Evolutionary conservation across 179 eudicot species (phyloP), one percentile per base, ranked within the genome.

Genomic region (Silene noctiflora): DNA sequence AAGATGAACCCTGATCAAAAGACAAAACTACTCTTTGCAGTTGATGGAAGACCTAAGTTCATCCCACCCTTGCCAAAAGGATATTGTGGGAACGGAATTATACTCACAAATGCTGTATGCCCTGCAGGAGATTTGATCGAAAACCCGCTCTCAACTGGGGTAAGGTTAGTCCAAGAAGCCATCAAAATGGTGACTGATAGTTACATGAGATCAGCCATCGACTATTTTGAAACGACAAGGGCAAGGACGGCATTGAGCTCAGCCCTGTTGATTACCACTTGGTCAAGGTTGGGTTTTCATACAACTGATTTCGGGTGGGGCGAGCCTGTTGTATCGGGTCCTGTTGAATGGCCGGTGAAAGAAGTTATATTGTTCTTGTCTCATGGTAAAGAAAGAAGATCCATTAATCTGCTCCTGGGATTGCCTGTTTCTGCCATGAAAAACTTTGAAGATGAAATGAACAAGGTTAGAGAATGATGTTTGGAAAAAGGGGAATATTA

Each of bases 251-350:
- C 88, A 4, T 56, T 84, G 76, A 77, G 81, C 75, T 78, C 82
- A 0, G 81, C 88, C 1, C 83, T 89, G 14, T 11, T 84, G 70
- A 87, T 89, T 11, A 85, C 88, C 0, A 81, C 88, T 17, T 87
- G 90, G 92, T 82, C 86, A 29, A 81, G 89, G 53, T 55, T 87
- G 56, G 74, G 83, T 12, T 87, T 88, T 19, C 84, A 87, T 19
- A 77, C 88, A 2, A 82, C 87, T 0, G 87, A 88, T 61, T 88
- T 88, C 42, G 89, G 88, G 9, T 89, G 92, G 92, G 92, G 92
- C 0, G 81, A 79, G 66, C 92, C 91, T 2, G 27, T 65, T 5
- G 14, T 80, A 3, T 79, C 88, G 1, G 88, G 87, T 0, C 90
- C 88, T 7, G 90, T 82, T 7, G 81, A 85, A 9, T 76, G 84